These are phyloP conservation scores for Globisporangium nunn DNA, from an alignment of 352 stramenopile genomes.

Conservation along the genomic window DNA sequence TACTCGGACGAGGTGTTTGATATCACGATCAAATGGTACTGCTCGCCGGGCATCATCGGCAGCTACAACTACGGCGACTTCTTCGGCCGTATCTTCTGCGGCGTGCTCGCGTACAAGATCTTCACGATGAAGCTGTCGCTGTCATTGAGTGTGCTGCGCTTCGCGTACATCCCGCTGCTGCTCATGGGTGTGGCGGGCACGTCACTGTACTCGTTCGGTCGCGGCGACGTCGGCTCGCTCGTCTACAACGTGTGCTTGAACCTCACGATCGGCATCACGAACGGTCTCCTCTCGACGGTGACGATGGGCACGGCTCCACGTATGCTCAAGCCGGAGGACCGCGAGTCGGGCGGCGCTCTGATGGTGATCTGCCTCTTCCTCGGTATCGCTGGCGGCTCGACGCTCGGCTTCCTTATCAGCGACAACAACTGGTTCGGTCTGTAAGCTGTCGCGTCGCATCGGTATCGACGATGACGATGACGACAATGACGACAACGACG, in stretches of 20 bases:
- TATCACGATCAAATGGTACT: slow-evolving; percentile 33
- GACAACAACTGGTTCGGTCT: slow-evolving; percentile 42
- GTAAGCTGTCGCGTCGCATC: slow-evolving; percentile 13
- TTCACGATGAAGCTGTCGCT: slow-evolving; percentile 49
- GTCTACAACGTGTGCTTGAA: slow-evolving; percentile 45
- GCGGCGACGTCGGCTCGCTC: slow-evolving; percentile 22
- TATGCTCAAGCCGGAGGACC: slow-evolving; percentile 46
- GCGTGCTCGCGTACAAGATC: slow-evolving; percentile 41
- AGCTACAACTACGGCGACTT: slow-evolving; percentile 68
- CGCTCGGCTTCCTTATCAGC: slow-evolving; percentile 44
- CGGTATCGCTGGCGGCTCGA: slow-evolving; percentile 38
- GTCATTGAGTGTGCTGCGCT: slow-evolving; percentile 27
- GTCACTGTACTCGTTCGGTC: slow-evolving; percentile 48
- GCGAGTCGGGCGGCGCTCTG: slow-evolving; percentile 48
- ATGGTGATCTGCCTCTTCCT: slow-evolving; percentile 62
- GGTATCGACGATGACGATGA: too few species aligned
- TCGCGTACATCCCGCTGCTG: slow-evolving; percentile 49
- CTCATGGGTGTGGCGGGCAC: slow-evolving; percentile 45
- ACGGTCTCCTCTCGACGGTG: slow-evolving; percentile 53
- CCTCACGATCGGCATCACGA: slow-evolving; percentile 43
- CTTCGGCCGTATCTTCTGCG: slow-evolving; percentile 45
- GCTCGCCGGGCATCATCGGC: slow-evolving; percentile 49
- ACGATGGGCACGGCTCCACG: slow-evolving; percentile 53
- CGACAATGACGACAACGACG: too few species aligned
- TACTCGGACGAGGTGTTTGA: slow-evolving; percentile 16